A percentile compares a stretch with the other conserved stretches of the same genome.
These are phyloP conservation scores for Naematelia encephala DNA, from an alignment of 768 basidiomycete genomes.

Conservation along the genomic window DNA sequence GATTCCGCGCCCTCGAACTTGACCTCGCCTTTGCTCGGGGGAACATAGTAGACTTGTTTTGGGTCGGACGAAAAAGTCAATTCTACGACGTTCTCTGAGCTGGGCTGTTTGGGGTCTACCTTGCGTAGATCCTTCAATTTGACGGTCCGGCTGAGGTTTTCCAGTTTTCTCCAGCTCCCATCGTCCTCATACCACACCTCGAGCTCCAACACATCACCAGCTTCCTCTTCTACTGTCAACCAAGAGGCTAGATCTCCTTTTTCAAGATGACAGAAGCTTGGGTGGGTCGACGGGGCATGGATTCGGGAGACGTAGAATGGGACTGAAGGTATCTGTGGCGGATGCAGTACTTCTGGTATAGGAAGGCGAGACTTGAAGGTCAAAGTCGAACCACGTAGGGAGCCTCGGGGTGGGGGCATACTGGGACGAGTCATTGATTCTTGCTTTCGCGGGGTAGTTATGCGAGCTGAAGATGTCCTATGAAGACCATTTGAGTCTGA, in stretches of 20 bases:
- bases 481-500: not conserved
- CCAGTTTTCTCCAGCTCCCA: constrained; percentile 24
- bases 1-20: constrained; percentile 53
- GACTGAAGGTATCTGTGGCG: not conserved
- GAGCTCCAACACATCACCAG: constrained; percentile 60
- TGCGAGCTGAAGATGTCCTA: not conserved
- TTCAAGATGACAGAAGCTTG: constrained; percentile 65
- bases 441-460: not conserved
- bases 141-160: constrained; percentile 18
- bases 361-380: not conserved
- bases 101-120: constrained; percentile 5
- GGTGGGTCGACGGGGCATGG: constrained; percentile 80
- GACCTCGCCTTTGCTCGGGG: not conserved
- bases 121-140: constrained; percentile 24
- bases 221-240: constrained; percentile 55
- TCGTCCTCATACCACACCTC: constrained; percentile 43
- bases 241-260: constrained; percentile 59
- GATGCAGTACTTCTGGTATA: not conserved
- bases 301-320: constrained; percentile 75
- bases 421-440: not conserved
- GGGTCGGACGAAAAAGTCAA: constrained; percentile 28
- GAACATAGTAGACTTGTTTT: constrained; percentile 24
- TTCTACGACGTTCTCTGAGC: constrained; percentile 29
- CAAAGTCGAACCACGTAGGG: not conserved
- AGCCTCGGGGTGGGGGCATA: not conserved